Percentiles rank a stretch among this genome's conserved stretches.
These are phyloP conservation scores for Stemphylium vesicarium DNA, from an alignment of 2,329 filamentous ascomycete species.

Conservation along the genomic window DNA sequence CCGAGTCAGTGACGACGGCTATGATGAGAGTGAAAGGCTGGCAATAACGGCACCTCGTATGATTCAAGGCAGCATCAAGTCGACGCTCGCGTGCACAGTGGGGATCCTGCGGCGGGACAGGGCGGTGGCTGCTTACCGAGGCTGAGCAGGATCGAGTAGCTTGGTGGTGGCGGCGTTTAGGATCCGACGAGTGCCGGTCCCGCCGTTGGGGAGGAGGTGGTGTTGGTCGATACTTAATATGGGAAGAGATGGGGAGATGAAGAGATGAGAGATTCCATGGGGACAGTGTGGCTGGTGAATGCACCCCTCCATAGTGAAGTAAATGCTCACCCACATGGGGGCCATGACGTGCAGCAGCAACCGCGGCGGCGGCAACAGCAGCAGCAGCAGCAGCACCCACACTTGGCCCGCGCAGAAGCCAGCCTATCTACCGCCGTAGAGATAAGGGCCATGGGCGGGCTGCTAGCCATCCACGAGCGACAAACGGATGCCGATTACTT, in stretches of 20 bases:
- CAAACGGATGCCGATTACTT: slow-evolving; percentile 18
- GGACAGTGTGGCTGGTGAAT: too few species aligned
- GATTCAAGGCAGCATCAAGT: neutral
- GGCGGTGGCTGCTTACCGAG: slow-evolving; percentile 1
- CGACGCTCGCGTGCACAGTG: neutral
- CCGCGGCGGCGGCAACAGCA: neutral
- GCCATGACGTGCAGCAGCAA: slow-evolving; percentile 1
- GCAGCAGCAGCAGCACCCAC: neutral
- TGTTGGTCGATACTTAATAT: too few species aligned
- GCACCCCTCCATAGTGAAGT: too few species aligned
- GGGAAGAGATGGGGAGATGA: too few species aligned
- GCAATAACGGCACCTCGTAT: neutral
- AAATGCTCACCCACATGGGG: neutral
- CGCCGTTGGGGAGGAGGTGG: too few species aligned
- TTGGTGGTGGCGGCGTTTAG: neutral
- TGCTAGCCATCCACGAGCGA: slow-evolving; percentile 21
- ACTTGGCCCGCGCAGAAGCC: neutral
- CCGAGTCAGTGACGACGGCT: slow-evolving; percentile 12
- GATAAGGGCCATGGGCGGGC: slow-evolving; percentile 19
- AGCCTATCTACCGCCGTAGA: slow-evolving; percentile 18
- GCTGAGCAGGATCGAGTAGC: neutral
- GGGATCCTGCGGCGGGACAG: neutral
- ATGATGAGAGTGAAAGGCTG: neutral
- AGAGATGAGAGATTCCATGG: too few species aligned
- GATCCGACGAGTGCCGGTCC: too few species aligned